Evolutionary conservation across 2,329 filamentous ascomycete genomes (phyloP), one percentile per base, ranked within the genome.

Genomic region (Aureobasidium leucospermi): DNA sequence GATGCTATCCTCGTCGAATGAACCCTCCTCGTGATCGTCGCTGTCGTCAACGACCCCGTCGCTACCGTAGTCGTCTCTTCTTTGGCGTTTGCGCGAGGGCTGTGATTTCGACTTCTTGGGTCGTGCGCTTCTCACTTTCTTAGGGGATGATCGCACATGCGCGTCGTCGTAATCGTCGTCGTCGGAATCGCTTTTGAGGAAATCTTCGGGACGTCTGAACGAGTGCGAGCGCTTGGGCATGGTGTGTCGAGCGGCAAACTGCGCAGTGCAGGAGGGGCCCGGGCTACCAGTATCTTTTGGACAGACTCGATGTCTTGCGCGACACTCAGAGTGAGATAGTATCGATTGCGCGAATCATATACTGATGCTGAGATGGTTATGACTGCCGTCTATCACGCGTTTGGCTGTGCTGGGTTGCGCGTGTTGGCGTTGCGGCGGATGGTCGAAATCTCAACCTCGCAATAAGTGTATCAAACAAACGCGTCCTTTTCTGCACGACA

Each of bases 1-100:
- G 34, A 78, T 73, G 38, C 73, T 73, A 6, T 75, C 62, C 15
- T 77, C 76, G 9, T 74, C 75, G 52, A 72, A 73, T 3, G 74
- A 75, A 16, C 61, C 69, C 66, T 65, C 74, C 46, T 77, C 75
- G 9, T 71, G 73, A 6, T 74, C 70, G 49, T 67, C 64, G 59
- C 66, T 70, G 61, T 72, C 68, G 8, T 71, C 73, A 58, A 78
- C 74, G 45, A 80, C 77, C 60, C 80, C 80, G 65, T 78, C 77
- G 61, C 76, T 67, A 60, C 72, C 71, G 55, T 68, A 67, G 67
- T 75, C 75, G 15, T 58, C 53, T 34, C 69, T 67, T 58, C 74
- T 74, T 60, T 71, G 74, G 43, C 71, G 60, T 62, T 70, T 72
- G 39, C 62, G 65, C 15, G 66, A 64, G n/a, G 63, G 61, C 47